Evolutionary conservation across 2,329 filamentous ascomycete species (phyloP).

Genomic region (Pseudohalonectria lignicola): DNA sequence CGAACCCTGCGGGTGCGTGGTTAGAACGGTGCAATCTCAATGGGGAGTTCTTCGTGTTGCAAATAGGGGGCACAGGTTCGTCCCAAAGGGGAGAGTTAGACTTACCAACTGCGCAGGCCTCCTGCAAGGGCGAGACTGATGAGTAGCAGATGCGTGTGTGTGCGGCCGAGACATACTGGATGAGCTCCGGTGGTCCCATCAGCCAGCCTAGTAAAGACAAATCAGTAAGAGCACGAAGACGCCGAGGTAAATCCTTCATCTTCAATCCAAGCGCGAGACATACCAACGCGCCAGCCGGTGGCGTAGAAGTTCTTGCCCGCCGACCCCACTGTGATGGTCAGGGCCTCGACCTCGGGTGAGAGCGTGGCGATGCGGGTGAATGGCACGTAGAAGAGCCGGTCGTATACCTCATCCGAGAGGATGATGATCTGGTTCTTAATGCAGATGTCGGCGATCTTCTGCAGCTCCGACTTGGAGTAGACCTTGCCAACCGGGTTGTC

Average conservation of each 20-base stretch:
- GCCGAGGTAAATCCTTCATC: background rate
- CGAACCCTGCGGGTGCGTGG: constrained; percentile 48
- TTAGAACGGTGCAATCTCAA: too few relatives aligned
- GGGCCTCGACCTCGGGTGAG: constrained; percentile 75
- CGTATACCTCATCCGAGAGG: constrained; percentile 86
- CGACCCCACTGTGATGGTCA: constrained; percentile 89
- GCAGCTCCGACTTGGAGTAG: constrained; percentile 72
- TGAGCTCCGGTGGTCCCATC: constrained; percentile 77
- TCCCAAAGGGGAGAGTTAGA: constrained; percentile 5
- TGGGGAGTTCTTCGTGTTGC: too few relatives aligned
- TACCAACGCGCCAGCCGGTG: constrained; percentile 84
- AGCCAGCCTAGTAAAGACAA: constrained; percentile 53
- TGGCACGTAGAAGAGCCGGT: constrained; percentile 87
- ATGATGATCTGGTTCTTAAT: constrained; percentile 93
- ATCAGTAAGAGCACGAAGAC: background rate
- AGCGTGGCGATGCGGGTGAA: constrained; percentile 89
- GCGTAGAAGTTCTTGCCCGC: constrained; percentile 98
- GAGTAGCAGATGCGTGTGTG: constrained; percentile 96
- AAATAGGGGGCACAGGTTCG: too few relatives aligned
- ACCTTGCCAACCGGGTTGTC: constrained; percentile 98
- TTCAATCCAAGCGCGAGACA: constrained; percentile 8
- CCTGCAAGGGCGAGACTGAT: constrained; percentile 85
- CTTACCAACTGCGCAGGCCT: constrained; percentile 73
- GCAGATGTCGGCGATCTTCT: constrained; percentile 76
- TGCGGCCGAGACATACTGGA: constrained; percentile 83